Evolutionary conservation across 108 stramenopile genomes (phyloP).

Genomic region (Epithemia pelagica): DNA sequence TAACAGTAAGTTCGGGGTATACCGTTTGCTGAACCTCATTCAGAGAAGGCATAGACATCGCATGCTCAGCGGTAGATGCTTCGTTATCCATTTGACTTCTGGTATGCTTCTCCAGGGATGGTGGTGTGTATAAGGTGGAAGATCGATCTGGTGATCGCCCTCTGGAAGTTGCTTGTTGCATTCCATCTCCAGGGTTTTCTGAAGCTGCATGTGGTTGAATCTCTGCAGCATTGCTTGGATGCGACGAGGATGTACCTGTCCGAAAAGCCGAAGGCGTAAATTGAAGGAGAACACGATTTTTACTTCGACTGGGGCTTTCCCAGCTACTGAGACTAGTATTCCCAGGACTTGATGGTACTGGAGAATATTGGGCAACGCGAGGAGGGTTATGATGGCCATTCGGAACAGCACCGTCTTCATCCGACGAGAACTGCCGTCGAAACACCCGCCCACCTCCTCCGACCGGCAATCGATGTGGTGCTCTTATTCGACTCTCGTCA

Average conservation of each 20-base stretch:
- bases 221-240: neutral
- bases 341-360: constrained; percentile 26
- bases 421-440: neutral
- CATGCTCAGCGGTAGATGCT: too few relatives aligned
- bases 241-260: constrained; percentile 1
- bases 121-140: neutral
- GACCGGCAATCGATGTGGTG: constrained; percentile 1
- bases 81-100: too few relatives aligned
- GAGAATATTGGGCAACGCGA: neutral
- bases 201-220: neutral
- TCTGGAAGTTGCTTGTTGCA: constrained; percentile 7
- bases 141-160: constrained; percentile 10
- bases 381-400: constrained; percentile 2
- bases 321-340: constrained; percentile 41
- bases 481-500: constrained; percentile 11
- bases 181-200: neutral
- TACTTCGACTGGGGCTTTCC: constrained; percentile 22
- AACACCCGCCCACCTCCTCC: neutral
- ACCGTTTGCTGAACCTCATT: too few relatives aligned
- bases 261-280: neutral
- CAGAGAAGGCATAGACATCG: too few relatives aligned
- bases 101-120: too few relatives aligned
- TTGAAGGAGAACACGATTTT: constrained; percentile 7
- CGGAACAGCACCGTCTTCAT: neutral
- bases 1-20: too few relatives aligned